Evolutionary conservation across 75 land plant species (phyloP), one percentile per base, ranked within the genome.

Genomic region (Cunninghamia lanceolata): DNA sequence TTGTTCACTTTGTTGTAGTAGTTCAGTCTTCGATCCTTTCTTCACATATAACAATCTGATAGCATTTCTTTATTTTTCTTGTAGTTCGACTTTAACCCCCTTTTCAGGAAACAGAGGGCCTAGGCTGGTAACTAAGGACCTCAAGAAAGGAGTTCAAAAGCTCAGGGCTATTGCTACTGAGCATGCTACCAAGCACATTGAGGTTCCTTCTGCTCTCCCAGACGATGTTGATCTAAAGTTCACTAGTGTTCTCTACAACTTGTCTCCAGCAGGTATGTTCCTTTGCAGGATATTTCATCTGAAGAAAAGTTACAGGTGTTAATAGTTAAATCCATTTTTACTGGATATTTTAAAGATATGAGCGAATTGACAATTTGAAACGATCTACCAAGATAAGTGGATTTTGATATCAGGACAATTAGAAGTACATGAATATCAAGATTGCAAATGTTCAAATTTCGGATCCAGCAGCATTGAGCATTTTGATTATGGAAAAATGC

Each of bases 121-220:
- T n/a, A 95, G 93, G 85, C 86, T 96, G 85, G 93, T 95, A 87
- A 90, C 82, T 50, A 96, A 96, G n/a, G 98, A 96, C 59, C 98
- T 95, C 14, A 91, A 91, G 14, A 88, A 85, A 70, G 95, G 89
- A 82, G 10, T 86, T 80, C 50, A 45, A 43, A 80, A 30, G 82
- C 82, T 80, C 50, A 43, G 10, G 46, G 82, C 82, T 25, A 45
- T 80, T 80, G 82, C 82, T 80, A 45, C 15, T 9, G 9, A 80
- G 10, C 89, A 88, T 77, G 78, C 86, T 40, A 84, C 89, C 19
- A 81, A 56, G 85, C 76, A 43, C 13, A 87, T 59, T 10, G 86
- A 68, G 17, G 82, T 45, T 11, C 82, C 82, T 80, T 45, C 52
- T 43, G 11, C 32, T 45, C 82, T 80, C 2, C 82, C 82, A 80